Percentiles rank a stretch among this genome's conserved stretches.
These are phyloP conservation scores for Telopea speciosissima DNA, from an alignment of 177 flowering plant genomes.

Conservation along the genomic window DNA sequence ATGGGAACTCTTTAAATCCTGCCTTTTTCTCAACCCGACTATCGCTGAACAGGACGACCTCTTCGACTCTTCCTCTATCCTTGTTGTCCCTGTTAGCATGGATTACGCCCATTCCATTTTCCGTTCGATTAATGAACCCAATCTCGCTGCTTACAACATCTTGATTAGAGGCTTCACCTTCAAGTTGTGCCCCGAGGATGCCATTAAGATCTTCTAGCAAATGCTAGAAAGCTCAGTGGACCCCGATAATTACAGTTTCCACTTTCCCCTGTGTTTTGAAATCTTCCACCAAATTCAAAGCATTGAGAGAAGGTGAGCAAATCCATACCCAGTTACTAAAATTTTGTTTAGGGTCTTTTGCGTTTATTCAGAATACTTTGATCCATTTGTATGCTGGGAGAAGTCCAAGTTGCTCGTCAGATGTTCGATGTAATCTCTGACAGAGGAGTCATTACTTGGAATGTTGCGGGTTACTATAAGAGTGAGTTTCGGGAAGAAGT, in stretches of 20 bases:
- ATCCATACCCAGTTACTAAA: slow-evolving; percentile 36
- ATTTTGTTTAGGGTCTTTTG: slow-evolving; percentile 20
- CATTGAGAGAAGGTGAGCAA: slow-evolving; percentile 37
- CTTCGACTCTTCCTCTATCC: slow-evolving; percentile 40
- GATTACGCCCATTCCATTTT: slow-evolving; percentile 41
- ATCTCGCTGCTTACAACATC: too few relatives aligned
- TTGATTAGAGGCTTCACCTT: slow-evolving; percentile 38
- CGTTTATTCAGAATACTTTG: slow-evolving; percentile 37
- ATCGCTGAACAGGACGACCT: too few relatives aligned
- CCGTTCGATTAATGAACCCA: slow-evolving; percentile 25
- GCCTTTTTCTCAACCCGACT: too few relatives aligned
- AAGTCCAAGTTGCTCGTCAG: slow-evolving; percentile 26
- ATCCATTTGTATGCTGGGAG: slow-evolving; percentile 41
- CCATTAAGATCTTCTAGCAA: slow-evolving; percentile 25
- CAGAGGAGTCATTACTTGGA: slow-evolving; percentile 36
- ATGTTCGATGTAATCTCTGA: slow-evolving; percentile 47
- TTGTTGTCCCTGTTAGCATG: slow-evolving; percentile 25
- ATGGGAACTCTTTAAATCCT: too few relatives aligned
- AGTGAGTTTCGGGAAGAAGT: slow-evolving; percentile 32
- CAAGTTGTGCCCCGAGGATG: slow-evolving; percentile 21
- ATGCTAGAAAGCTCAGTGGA: slow-evolving; percentile 25
- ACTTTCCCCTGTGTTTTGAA: slow-evolving; percentile 35
- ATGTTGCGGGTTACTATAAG: slow-evolving; percentile 37
- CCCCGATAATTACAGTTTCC: slow-evolving; percentile 38
- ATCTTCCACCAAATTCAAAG: slow-evolving; percentile 38